Conservation (phyloP, 2,329 filamentous ascomycete species). For the Xylariaceae sp. region DNA sequence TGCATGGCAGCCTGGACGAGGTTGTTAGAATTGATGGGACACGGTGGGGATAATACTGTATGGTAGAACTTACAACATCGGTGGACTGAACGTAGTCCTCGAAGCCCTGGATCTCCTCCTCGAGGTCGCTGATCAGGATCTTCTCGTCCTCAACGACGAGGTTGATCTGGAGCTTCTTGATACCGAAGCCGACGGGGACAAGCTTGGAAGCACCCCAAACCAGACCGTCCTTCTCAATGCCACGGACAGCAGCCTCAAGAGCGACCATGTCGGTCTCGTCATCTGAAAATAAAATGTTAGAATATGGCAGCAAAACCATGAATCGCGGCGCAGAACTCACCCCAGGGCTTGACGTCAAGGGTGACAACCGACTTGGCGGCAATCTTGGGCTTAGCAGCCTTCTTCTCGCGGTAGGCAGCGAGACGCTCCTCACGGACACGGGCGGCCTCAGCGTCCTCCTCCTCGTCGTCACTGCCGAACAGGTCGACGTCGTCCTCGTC, state of each 20-base stretch:
- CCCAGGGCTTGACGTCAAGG: constrained; percentile 97
- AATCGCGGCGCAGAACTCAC: constrained; percentile 48
- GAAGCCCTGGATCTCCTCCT: constrained; percentile 73
- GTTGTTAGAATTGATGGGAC: constrained; percentile 13
- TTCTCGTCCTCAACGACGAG: constrained; percentile 96
- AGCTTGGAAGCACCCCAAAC: constrained; percentile 92
- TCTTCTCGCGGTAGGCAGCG: constrained; percentile 94
- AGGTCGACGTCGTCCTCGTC: constrained; percentile 86
- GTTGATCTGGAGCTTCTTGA: constrained; percentile 99
- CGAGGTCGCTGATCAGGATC: constrained; percentile 78
- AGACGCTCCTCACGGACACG: constrained; percentile 82
- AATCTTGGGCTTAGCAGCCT: constrained; percentile 85
- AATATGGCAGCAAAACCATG: not conserved
- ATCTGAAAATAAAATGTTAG: constrained; percentile 44
- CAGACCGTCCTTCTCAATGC: constrained; percentile 87
- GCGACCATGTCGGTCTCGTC: constrained; percentile 89
- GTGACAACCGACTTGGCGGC: constrained; percentile 95
- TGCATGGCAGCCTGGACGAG: constrained; percentile 63
- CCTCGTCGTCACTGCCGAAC: constrained; percentile 89
- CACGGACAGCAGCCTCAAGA: constrained; percentile 74
- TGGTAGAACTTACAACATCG: constrained; percentile 58
- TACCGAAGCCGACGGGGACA: constrained; percentile 88
- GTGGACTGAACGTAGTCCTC: constrained; percentile 97
- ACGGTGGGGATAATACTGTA: not conserved
- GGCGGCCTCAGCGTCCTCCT: constrained; percentile 84